Percentiles rank a stretch among this genome's conserved stretches.
These are phyloP conservation scores for Stephania japonica DNA, from an alignment of 164 flowering plant species.

Conservation along the genomic window DNA sequence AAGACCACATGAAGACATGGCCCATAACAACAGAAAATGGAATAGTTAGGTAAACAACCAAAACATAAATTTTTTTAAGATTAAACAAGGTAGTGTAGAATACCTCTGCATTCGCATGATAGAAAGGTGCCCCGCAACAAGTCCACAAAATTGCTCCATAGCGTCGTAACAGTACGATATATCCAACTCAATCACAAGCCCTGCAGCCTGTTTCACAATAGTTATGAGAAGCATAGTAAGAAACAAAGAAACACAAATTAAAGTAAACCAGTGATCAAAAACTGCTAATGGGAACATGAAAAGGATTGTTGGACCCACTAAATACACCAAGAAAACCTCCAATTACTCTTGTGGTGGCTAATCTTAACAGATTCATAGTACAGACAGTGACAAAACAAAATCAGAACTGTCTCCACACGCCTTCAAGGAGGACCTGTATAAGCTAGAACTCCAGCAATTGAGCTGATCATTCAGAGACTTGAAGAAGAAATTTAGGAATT, in stretches of 20 bases:
- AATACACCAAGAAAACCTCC: not conserved
- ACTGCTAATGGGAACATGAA: not conserved
- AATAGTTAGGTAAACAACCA: not conserved
- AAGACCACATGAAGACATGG: not conserved
- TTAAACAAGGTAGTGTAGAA: not conserved
- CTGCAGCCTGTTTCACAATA: constrained; percentile 48
- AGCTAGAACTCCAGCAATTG: not conserved
- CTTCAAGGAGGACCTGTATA: not conserved
- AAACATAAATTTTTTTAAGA: not conserved
- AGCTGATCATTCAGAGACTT: not conserved
- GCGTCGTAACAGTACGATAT: constrained; percentile 29
- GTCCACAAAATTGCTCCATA: constrained; percentile 27
- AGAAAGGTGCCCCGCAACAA: constrained; percentile 22
- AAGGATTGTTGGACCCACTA: not conserved
- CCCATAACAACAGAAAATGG: not conserved
- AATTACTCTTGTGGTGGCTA: not conserved
- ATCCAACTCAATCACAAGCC: constrained; percentile 29
- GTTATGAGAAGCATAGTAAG: not conserved
- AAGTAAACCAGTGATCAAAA: not conserved
- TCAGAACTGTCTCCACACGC: not conserved
- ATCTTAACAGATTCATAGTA: not conserved
- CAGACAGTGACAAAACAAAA: not conserved
- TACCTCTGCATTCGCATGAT: constrained; percentile 46
- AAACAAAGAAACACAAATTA: not conserved
- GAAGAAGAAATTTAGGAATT: not conserved